Evolutionary conservation across 768 basidiomycete species (phyloP).

Genomic region (Tulasnella sp.): DNA sequence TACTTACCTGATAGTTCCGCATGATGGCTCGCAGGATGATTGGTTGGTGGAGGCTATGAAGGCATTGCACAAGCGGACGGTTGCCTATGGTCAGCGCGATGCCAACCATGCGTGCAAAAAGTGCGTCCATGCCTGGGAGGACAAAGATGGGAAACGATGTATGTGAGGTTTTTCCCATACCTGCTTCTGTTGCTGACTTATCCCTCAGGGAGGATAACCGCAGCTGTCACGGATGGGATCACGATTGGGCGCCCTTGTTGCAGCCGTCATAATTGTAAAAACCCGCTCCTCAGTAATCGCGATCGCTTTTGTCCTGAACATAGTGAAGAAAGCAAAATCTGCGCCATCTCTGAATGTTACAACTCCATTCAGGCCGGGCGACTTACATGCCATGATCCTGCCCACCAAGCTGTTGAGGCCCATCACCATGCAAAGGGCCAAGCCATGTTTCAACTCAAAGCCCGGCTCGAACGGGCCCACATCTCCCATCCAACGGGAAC

Average conservation of each 20-base stretch:
- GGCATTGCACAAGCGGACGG: background rate
- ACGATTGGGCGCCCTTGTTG: slow-evolving; percentile 33
- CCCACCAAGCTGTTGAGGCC: background rate
- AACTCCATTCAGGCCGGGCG: background rate
- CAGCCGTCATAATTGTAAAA: slow-evolving; percentile 29
- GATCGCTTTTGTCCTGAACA: background rate
- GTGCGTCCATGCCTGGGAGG: background rate
- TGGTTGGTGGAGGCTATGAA: background rate
- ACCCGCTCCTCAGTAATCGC: slow-evolving; percentile 3
- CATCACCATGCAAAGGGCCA: background rate
- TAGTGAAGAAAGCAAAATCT: background rate
- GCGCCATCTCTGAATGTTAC: background rate
- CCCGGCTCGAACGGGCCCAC: background rate
- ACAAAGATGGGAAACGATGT: background rate
- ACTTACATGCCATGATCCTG: background rate
- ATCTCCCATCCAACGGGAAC: background rate
- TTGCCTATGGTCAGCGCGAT: background rate
- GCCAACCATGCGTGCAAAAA: background rate
- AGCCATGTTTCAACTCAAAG: background rate
- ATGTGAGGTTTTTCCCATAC: background rate
- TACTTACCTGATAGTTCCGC: background rate
- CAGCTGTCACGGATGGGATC: slow-evolving; percentile 31
- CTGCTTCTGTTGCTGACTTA: background rate
- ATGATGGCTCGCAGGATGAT: background rate
- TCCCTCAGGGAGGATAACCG: background rate